Base-by-base conservation (phyloP, 805 yeast species). In the Candida alai region DNA sequence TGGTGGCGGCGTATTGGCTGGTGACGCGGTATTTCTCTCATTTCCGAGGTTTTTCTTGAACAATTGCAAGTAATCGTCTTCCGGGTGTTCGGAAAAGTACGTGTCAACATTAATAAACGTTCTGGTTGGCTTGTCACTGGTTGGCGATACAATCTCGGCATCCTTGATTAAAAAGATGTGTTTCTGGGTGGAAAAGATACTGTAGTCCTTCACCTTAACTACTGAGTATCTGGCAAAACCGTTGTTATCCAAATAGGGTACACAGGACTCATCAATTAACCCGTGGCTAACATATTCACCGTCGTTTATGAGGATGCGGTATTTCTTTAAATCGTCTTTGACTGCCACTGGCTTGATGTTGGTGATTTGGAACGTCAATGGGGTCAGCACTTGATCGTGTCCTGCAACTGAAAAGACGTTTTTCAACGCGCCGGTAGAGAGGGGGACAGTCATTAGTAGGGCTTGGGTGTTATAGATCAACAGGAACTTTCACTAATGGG, bases 1-100 rank as follows among this genome's bases (percentile, higher is more conserved):
- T 9, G 28, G 26, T 3, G 14, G 12, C 5, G 36, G 34, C 9
- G 39, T 23, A 12, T 23, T 31, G 11, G 30, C 28, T 5, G 19
- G 2, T n/a, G 15, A 17, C 7, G 12, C 23, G 26, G 7, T 30
- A n/a, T 12, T 6, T 10, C 5, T 9, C 12, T n/a, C 5, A 4
- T 24, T 21, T 22, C 36, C 29, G 12, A 24, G 24, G 16, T 23
- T 26, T 18, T 36, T 40, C 14, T 37, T 24, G 13, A n/a, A 21
- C 4, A 51, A 40, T 40, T 32, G 48, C 42, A 45, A 55, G 34
- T 32, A 52, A 40, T 70, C 76, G 47, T 76, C 79, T 23, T 70
- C 73, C 3, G 84, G 83, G 54, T 81, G 78, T 11, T 62, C 65
- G 24, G 60, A 67, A 44, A 77, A 74, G 50, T 80, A 80, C 14